Base-by-base conservation (phyloP, 108 stramenopile species). In the Cyclostephanos tholiformis region DNA sequence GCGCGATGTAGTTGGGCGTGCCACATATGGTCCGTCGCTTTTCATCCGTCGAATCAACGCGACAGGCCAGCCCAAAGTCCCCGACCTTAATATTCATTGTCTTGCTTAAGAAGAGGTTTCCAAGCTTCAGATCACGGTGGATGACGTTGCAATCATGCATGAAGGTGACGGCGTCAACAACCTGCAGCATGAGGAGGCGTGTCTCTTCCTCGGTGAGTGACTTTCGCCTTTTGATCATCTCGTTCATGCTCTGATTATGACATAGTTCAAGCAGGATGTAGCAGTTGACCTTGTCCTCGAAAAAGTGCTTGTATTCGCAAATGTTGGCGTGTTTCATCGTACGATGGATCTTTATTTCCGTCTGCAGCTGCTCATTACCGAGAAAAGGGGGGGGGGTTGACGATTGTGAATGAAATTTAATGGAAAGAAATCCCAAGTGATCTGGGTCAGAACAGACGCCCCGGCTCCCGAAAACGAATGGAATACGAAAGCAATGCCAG, bases 1-100 rank as follows among this genome's bases (percentile, higher is more conserved):
- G 99, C 2, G 99, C 99, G 70, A 99, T 98, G 83, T 99, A 99
- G 83, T 99, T 99, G 44, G 99, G 99, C 23, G 99, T 99, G 10
- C 99, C 99, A 72, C 99, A 99, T 44, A 99, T 96, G 11, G 99
- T 99, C 67, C 91, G 86, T 23, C 96, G 87, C 63, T 96, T 91
- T 71, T 98, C 98, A 29, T 91, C 91, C 20, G 82, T 74, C 71
- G 89, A 69, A 17, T 85, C 83, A 39, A 99, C 82, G 72, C 90
- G 84, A 19, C 97, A 89, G 16, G 98, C 99, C 23, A 99, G 92
- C 14, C 99, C 99, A 50, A 99, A 94, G 84, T 99, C 99, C 27
- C 98, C 99, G 23, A 92, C 89, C 73, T 91, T 93, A 46, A 92
- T 82, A 70, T 87, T 80, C 65, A 90, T 67, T 62, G 89, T 76